Conservation (phyloP, 2,329 filamentous ascomycete species). For the Xylariaceae sp. region DNA sequence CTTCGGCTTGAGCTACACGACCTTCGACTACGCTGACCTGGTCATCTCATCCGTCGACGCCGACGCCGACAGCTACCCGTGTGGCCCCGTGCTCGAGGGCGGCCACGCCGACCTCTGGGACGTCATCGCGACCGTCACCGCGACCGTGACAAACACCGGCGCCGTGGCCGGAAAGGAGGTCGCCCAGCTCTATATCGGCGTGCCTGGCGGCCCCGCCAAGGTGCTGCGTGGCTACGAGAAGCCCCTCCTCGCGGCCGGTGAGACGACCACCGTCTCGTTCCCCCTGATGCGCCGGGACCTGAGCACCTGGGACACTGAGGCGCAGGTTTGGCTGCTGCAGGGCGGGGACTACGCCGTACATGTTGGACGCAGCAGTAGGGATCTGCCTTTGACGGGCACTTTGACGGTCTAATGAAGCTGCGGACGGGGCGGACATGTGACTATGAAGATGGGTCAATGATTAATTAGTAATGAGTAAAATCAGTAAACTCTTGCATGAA, state of each 20-base stretch:
- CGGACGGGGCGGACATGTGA: background rate
- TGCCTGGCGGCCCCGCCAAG: conserved; percentile 40
- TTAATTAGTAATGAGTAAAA: background rate
- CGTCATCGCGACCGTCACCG: conserved; percentile 31
- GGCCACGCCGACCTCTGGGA: conserved; percentile 42
- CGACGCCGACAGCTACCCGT: conserved; percentile 23
- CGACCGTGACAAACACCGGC: conserved; percentile 36
- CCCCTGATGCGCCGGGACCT: conserved; percentile 55
- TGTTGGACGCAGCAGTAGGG: conserved; percentile 28
- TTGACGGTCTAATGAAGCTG: conserved; percentile 1
- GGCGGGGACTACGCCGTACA: conserved; percentile 26
- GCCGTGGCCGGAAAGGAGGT: conserved; percentile 36
- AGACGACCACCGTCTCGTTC: conserved; percentile 42
- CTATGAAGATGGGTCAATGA: background rate
- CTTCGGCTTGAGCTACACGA: conserved; percentile 63
- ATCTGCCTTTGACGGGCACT: conserved; percentile 9
- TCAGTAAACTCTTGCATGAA: too few species aligned
- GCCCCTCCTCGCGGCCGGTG: conserved; percentile 39
- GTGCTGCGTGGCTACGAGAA: conserved; percentile 63
- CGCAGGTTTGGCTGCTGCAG: conserved; percentile 52
- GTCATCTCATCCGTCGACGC: conserved; percentile 14
- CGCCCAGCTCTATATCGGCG: conserved; percentile 40
- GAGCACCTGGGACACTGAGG: conserved; percentile 56
- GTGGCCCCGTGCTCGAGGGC: conserved; percentile 32
- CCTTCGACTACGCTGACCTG: conserved; percentile 52